Conservation (phyloP, 352 stramenopile genomes). For the Phytophthora kernoviae region DNA sequence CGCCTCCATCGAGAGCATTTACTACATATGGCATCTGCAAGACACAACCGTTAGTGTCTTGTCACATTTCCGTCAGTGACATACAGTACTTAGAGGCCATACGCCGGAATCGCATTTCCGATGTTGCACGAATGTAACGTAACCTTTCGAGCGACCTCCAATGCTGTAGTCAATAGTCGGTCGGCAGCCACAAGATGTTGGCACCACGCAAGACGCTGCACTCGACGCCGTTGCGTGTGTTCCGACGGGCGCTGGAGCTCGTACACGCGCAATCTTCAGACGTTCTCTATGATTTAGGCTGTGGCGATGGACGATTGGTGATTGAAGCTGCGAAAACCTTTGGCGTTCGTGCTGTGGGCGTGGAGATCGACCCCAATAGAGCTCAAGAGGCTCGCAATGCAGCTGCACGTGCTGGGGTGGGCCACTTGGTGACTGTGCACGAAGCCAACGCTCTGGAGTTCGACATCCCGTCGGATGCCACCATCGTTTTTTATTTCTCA, state of each 20-base stretch:
- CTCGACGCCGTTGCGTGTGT: slow-evolving; percentile 74
- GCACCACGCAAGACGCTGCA: slow-evolving; percentile 81
- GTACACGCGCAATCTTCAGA: slow-evolving; percentile 40
- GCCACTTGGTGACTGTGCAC: slow-evolving; percentile 65
- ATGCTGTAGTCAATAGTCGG: slow-evolving; percentile 13
- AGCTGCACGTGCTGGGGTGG: slow-evolving; percentile 32
- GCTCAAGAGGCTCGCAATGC: slow-evolving; percentile 34
- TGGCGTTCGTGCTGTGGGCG: slow-evolving; percentile 60
- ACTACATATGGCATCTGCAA: no score
- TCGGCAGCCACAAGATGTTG: slow-evolving; percentile 45
- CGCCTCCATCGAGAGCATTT: not conserved
- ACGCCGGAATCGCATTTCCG: no score
- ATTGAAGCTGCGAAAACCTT: slow-evolving; percentile 57
- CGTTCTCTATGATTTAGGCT: slow-evolving; percentile 83
- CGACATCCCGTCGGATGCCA: slow-evolving; percentile 57
- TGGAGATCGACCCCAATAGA: slow-evolving; percentile 68
- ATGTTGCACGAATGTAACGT: no score
- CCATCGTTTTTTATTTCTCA: slow-evolving; percentile 86
- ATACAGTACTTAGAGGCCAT: no score
- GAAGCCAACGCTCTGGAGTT: slow-evolving; percentile 78
- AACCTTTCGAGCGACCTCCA: slow-evolving; percentile 25
- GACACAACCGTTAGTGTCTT: no score
- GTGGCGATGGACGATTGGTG: slow-evolving; percentile 73
- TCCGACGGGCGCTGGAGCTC: slow-evolving; percentile 60
- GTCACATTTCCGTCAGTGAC: no score